Evolutionary conservation across 352 stramenopile genomes (phyloP), one percentile per base, ranked within the genome.

Genomic region (Globisporangium polare): DNA sequence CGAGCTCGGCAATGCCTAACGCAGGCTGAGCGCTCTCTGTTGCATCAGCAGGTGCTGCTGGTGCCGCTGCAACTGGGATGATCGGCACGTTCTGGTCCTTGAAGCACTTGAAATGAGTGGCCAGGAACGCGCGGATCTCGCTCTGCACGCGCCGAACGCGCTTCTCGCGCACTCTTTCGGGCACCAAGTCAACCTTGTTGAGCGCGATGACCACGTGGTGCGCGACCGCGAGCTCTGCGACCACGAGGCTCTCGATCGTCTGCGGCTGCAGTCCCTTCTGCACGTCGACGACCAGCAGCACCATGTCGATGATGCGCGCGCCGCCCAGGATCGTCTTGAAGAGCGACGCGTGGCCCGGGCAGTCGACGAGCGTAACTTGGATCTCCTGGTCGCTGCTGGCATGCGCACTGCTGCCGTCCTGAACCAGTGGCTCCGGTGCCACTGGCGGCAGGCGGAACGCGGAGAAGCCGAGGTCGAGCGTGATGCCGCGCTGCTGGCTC

Each of bases 301-400:
- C 96, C 61, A 97, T 90, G 71, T 99, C 97, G 67, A 99, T 99
- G 69, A 99, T 99, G 74, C 98, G 94, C 43, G 97, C 94, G 56
- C 97, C 97, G 33, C 95, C 96, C 41, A 99, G 97, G 59, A 99
- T 99, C n/a, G 97, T 99, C 60, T 97, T 90, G 65, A 99, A 99
- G 10, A 99, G 77, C 18, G 90, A 98, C 24, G 97, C 97, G 71
- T 99, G 98, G 4, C 98, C 98, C 1, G 98, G 98, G 75, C 98
- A 96, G 72, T 97, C 90, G 12, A 98, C 92, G 12, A 98, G 69
- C 22, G 97, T 99, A 61, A 99, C 90, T 71, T 99, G 96, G 7
- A 98, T 62, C 22, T 73, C 59, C 52, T 74, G 72, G 60, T 77
- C 65, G 37, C 57, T 47, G 47, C 0, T 41, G 15, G 1, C 10